Evolutionary conservation across 208 protist species (phyloP).

Genomic region (Leishmania guyanensis): DNA sequence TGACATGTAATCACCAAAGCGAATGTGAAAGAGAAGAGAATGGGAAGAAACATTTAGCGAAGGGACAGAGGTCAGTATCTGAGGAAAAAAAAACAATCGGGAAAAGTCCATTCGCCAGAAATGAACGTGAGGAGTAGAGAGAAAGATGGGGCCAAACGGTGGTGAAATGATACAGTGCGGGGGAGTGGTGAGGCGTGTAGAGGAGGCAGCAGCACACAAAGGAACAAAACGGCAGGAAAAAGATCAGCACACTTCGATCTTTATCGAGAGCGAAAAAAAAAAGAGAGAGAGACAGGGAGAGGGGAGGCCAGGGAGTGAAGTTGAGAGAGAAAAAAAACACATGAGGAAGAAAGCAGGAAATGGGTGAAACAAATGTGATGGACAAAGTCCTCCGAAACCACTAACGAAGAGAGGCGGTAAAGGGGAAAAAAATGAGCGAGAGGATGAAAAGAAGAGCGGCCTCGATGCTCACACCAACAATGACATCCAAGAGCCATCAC

Average conservation of each 20-base stretch:
- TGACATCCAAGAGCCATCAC: slow-evolving; percentile 22
- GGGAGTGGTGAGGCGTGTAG: too few species aligned
- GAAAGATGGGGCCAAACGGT: too few species aligned
- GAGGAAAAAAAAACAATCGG: too few species aligned
- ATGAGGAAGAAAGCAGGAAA: not conserved
- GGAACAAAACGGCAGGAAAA: too few species aligned
- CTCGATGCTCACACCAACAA: slow-evolving; percentile 9
- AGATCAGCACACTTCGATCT: too few species aligned
- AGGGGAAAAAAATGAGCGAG: not conserved
- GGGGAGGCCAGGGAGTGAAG: not conserved
- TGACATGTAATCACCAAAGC: not conserved
- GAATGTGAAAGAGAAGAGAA: not conserved
- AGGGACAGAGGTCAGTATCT: too few species aligned
- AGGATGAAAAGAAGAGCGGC: not conserved
- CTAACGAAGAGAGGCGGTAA: not conserved
- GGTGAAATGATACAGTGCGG: too few species aligned
- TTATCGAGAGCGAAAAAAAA: not conserved
- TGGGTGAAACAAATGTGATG: not conserved
- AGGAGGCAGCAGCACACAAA: too few species aligned
- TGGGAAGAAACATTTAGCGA: not conserved
- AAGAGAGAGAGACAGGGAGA: not conserved
- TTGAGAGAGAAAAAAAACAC: not conserved
- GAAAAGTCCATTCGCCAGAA: too few species aligned
- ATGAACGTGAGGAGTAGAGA: too few species aligned
- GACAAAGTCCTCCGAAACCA: not conserved